These are phyloP conservation scores for Inosperma sp. DNA, from an alignment of 768 basidiomycete species.

Conservation along the genomic window DNA sequence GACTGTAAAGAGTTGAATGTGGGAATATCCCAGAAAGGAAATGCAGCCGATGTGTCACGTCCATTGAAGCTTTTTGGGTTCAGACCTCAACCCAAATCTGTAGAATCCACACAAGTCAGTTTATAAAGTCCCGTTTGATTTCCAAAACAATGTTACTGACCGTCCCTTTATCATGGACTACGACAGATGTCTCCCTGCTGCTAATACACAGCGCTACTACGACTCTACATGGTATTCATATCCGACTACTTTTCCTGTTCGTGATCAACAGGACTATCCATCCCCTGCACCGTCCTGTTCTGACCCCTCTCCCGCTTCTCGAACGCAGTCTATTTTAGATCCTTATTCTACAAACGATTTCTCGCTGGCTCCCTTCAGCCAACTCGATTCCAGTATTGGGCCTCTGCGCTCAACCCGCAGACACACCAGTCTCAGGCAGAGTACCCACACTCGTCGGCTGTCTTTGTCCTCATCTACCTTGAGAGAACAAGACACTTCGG, in stretches of 20 bases:
- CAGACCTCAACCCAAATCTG: background rate
- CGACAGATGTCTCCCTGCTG: slow-evolving; percentile 8
- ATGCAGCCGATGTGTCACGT: background rate
- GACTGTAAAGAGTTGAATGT: slow-evolving; percentile 3
- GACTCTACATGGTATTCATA: slow-evolving; percentile 15
- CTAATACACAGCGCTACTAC: background rate
- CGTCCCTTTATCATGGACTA: slow-evolving; percentile 3
- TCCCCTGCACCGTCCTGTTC: slow-evolving; percentile 32
- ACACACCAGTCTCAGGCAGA: slow-evolving; percentile 32
- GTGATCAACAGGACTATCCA: slow-evolving; percentile 29
- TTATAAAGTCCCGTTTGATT: slow-evolving; percentile 1
- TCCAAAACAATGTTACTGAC: slow-evolving; percentile 1
- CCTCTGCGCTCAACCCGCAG: slow-evolving; percentile 47
- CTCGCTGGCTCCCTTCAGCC: slow-evolving; percentile 28
- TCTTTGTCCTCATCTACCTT: slow-evolving; percentile 19
- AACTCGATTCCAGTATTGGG: slow-evolving; percentile 49
- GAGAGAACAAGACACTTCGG: slow-evolving; percentile 13
- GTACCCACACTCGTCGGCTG: slow-evolving; percentile 20
- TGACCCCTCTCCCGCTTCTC: slow-evolving; percentile 29
- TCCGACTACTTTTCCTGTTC: slow-evolving; percentile 19
- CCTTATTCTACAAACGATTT: slow-evolving; percentile 8
- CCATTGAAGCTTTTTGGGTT: background rate
- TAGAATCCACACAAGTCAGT: background rate
- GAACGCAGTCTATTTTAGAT: slow-evolving; percentile 4
- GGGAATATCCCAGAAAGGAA: slow-evolving; percentile 14